Base-by-base conservation (phyloP, 305 asterid species). In the Fraxinus platypoda region DNA sequence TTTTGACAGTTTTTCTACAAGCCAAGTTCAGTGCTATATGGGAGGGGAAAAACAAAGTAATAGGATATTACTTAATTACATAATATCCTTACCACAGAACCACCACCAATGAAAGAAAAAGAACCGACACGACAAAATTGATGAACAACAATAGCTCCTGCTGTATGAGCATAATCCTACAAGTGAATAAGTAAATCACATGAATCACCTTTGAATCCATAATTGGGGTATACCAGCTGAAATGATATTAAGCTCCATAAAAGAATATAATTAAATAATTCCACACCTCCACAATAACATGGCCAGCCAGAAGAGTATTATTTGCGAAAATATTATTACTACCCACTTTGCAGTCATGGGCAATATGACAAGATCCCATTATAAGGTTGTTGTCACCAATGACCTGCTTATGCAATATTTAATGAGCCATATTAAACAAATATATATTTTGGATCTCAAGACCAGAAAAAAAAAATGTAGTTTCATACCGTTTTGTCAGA, bases 41-140 rank as follows among this genome's bases (percentile, higher is more conserved):
- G 78, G 81, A 75, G 75, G 37, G 79, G 71, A 41, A 75, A 43
- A 31, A 26, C 23, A 15, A 3, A 64, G 35, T 4, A 31, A 37
- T 74, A 80, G 66, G 38, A 25, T 31, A 31, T 46, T 25, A 35
- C 74, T 17, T 35, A 74, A 79, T 76, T 30, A 64, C 21, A 19
- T 34, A 79, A 83, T 59, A 83, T 64, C 77, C 86, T 87, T 87
- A 95, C 99, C 90, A 92, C 95, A 75, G 99, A 94, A 78, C 99
- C 99, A 57, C 99, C 99, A 71, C 98, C 99, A 80, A 95, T 87
- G 93, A 95, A 95, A 83, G 96, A 90, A 88, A 87, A 94, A 6
- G 99, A 94, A 85, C 98, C 99, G 80, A 95, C 88, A 85, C 72
- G 95, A 88, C 99, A 95, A 88, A 94, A 94, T 85, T 95, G 99